phyloP scores from a whole-genome alignment of 768 basidiomycete species.

The Lactarius deliciosus region DNA sequence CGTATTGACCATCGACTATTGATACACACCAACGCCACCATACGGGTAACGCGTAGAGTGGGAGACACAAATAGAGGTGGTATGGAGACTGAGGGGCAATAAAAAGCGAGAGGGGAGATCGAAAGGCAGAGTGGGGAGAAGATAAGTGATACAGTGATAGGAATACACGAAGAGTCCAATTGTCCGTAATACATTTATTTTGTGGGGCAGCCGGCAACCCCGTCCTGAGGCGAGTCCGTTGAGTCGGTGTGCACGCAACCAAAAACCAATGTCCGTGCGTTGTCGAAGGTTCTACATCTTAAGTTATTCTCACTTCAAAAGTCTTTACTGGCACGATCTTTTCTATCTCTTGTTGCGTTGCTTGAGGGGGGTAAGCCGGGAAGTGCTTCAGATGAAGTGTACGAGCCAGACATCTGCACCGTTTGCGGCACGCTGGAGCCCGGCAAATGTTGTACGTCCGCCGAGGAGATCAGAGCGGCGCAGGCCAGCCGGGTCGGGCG shows the following conservation, averaged over 20 bases:
- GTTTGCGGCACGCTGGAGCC: conserved; percentile 25
- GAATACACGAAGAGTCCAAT: not conserved
- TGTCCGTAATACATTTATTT: not conserved
- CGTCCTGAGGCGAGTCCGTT: not conserved
- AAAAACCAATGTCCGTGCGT: not conserved
- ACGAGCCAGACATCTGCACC: conserved; percentile 25
- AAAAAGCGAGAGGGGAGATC: not conserved
- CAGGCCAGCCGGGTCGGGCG: conserved; percentile 23
- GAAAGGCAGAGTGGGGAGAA: not conserved
- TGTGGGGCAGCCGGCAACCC: not conserved
- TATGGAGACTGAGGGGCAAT: not conserved
- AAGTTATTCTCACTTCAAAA: not conserved
- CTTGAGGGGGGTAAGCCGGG: not conserved
- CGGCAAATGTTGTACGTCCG: conserved; percentile 23
- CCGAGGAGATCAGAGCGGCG: conserved; percentile 26
- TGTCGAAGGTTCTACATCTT: conserved; percentile 1
- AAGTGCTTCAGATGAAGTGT: conserved; percentile 15
- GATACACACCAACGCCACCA: not conserved
- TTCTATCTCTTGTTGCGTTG: not conserved
- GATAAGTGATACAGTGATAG: not conserved
- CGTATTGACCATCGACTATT: not conserved
- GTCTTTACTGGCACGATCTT: not conserved
- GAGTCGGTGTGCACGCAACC: not conserved
- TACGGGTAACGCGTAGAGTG: not conserved
- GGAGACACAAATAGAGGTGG: not conserved